Evolutionary conservation across 2,329 filamentous ascomycete species (phyloP).

Genomic region (Macrophomina tecta): DNA sequence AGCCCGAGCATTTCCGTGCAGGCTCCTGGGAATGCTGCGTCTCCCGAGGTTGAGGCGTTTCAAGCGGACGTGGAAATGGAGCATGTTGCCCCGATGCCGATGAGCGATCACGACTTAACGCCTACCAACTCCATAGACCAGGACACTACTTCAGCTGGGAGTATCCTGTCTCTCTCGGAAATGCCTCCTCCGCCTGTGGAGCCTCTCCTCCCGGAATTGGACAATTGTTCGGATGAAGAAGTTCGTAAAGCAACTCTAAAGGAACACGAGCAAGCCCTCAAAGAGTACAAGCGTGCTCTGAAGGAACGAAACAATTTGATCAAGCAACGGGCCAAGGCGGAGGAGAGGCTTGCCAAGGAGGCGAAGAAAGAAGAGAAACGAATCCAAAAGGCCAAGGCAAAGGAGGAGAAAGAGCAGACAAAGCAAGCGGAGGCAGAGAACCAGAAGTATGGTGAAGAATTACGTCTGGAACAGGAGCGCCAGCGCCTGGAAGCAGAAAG

Average conservation of each 20-base stretch:
- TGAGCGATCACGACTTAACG: conserved; percentile 14
- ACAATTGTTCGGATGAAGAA: conserved; percentile 66
- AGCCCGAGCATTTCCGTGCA: conserved; percentile 7
- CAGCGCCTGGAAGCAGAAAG: conserved; percentile 38
- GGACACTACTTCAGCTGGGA: background rate
- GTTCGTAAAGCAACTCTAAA: conserved; percentile 72
- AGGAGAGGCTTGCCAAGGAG: conserved; percentile 52
- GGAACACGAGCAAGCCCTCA: conserved; percentile 66
- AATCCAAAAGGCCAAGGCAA: conserved; percentile 33
- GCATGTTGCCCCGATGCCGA: background rate
- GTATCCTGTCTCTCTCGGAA: background rate
- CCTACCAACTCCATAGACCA: conserved; percentile 10
- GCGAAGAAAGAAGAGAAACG: conserved; percentile 40
- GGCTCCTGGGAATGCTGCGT: background rate
- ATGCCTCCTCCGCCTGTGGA: conserved; percentile 60
- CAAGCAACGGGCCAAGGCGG: conserved; percentile 66
- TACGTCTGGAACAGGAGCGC: conserved; percentile 38
- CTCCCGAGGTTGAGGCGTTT: background rate
- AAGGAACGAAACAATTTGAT: conserved; percentile 71
- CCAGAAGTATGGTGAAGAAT: conserved; percentile 30
- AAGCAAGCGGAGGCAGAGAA: conserved; percentile 30
- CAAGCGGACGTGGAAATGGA: background rate
- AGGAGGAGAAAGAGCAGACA: conserved; percentile 32
- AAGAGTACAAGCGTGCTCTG: conserved; percentile 69
- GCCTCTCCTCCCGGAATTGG: conserved; percentile 56